These are phyloP conservation scores for Podila epicladia DNA, from an alignment of 192 early-diverging fungal species.

Conservation along the genomic window DNA sequence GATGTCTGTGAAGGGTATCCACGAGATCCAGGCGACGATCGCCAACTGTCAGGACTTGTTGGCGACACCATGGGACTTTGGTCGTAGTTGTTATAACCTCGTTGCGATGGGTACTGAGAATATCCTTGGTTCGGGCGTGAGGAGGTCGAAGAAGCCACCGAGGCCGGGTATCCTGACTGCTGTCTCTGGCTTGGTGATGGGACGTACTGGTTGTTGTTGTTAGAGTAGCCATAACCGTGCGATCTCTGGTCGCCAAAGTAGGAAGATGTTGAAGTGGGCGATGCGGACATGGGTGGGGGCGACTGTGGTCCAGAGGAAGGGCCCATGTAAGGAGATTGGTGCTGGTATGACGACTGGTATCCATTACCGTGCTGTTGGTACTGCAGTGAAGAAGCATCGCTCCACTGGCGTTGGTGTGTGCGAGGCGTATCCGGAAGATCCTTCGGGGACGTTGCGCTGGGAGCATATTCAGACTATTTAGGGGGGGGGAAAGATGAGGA, in stretches of 20 bases:
- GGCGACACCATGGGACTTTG: slow-evolving; percentile 51
- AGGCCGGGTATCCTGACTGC: slow-evolving; percentile 1
- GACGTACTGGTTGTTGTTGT: slow-evolving; percentile 11
- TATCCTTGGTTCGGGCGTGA: not conserved
- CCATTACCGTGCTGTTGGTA: slow-evolving; percentile 3
- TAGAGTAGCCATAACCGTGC: slow-evolving; percentile 2
- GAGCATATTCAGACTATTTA: not conserved
- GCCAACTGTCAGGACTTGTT: slow-evolving; percentile 34
- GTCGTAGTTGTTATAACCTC: slow-evolving; percentile 13
- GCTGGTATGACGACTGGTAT: slow-evolving; percentile 12
- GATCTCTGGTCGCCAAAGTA: slow-evolving; percentile 23
- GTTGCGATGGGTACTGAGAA: slow-evolving; percentile 13
- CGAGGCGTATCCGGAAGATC: not conserved
- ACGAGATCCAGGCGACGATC: slow-evolving; percentile 43
- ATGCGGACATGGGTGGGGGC: slow-evolving; percentile 20
- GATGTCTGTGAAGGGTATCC: slow-evolving; percentile 21
- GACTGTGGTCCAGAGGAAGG: slow-evolving; percentile 24
- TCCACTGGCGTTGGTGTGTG: slow-evolving; percentile 44
- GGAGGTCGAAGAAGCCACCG: not conserved
- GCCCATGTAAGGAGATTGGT: slow-evolving; percentile 31
- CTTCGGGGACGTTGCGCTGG: not conserved
- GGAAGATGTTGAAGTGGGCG: slow-evolving; percentile 23
- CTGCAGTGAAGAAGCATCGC: slow-evolving; percentile 36
- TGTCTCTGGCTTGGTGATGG: slow-evolving; percentile 17
- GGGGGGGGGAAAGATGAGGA: too few relatives aligned